Conservation (phyloP, 2,329 filamentous ascomycete genomes). For the Lecanicillium sp. region DNA sequence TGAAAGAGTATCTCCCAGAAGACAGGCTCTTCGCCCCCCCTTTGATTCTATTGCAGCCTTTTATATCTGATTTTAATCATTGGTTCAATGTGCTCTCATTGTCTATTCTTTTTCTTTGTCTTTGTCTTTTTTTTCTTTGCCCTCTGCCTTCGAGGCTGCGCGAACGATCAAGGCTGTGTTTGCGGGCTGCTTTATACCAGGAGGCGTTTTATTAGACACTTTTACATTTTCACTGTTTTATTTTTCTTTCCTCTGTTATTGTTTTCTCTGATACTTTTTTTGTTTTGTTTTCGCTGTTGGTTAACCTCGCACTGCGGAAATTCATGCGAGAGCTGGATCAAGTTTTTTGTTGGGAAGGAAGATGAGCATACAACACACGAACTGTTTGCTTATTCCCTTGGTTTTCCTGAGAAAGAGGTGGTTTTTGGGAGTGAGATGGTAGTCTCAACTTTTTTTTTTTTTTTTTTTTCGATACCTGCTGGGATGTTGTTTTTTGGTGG, state of each 20-base stretch:
- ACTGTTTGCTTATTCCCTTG: background rate
- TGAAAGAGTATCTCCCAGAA: too few relatives aligned
- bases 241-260: conserved; percentile 10
- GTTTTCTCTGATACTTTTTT: too few relatives aligned
- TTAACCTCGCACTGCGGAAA: background rate
- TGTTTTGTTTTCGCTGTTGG: background rate
- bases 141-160: background rate
- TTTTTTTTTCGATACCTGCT: conserved; percentile 3
- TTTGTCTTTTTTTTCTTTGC: background rate
- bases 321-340: background rate
- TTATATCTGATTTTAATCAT: conserved; percentile 7
- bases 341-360: background rate
- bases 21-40: background rate
- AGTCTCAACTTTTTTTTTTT: too few relatives aligned
- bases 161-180: too few relatives aligned
- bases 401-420: background rate
- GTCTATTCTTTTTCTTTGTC: background rate
- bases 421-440: background rate
- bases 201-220: conserved; percentile 4
- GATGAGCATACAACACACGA: too few relatives aligned
- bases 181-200: background rate
- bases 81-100: background rate
- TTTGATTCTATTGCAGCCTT: conserved; percentile 2
- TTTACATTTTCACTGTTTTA: background rate
- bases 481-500: background rate